These are phyloP conservation scores for Xylaria digitata DNA, from an alignment of 2,329 filamentous ascomycete species.

Conservation along the genomic window DNA sequence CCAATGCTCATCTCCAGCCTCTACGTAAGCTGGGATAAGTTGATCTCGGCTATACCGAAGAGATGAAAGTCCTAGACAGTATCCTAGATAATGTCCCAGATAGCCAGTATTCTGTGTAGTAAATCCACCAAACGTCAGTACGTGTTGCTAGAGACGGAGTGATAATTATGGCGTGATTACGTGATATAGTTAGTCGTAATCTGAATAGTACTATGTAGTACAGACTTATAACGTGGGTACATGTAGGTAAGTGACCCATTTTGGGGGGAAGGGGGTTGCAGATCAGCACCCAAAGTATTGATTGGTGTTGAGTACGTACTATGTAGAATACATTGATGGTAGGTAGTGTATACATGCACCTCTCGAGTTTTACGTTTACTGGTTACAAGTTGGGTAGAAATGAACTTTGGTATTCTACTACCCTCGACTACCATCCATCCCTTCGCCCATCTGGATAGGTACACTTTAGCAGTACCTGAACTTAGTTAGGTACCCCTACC, in stretches of 20 bases:
- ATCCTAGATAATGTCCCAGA: not conserved
- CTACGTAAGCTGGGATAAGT: slow-evolving; percentile 34
- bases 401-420: too few relatives aligned
- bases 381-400: too few relatives aligned
- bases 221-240: too few relatives aligned
- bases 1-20: slow-evolving; percentile 16
- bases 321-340: too few relatives aligned
- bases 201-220: not conserved
- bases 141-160: not conserved
- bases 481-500: too few relatives aligned
- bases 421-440: too few relatives aligned
- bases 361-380: too few relatives aligned
- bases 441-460: too few relatives aligned
- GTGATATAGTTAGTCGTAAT: slow-evolving; percentile 14
- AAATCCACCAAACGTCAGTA: not conserved
- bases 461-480: too few relatives aligned
- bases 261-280: slow-evolving; percentile 1
- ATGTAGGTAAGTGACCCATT: not conserved
- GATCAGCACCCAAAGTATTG: not conserved
- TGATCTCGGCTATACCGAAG: slow-evolving; percentile 34
- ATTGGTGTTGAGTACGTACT: too few relatives aligned
- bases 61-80: slow-evolving; percentile 20
- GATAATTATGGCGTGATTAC: slow-evolving; percentile 13
- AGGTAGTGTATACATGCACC: too few relatives aligned
- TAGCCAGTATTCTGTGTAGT: not conserved